Evolutionary conservation across 2,329 filamentous ascomycete species (phyloP), one percentile per base, ranked within the genome.

Genomic region (Curvularia eragrostidis): DNA sequence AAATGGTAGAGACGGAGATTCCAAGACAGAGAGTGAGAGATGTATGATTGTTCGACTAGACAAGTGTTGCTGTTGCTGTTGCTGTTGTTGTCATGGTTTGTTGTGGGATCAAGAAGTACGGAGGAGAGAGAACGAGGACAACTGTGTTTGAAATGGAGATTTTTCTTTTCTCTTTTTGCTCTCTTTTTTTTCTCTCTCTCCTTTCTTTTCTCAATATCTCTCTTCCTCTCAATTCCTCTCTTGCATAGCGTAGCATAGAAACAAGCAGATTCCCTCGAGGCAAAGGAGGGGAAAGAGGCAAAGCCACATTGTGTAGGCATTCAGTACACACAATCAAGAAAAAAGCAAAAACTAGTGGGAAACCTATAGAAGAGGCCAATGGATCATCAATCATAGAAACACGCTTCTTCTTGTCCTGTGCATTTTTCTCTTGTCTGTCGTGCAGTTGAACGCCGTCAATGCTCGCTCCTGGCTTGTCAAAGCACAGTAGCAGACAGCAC

Each of bases 1-100:
- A 97, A 79, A 91, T 94, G 87, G 89, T 92, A n/a, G 91, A 95
- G 78, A 86, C 88, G 59, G 89, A 85, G 64, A 76, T 78, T 56
- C 72, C 72, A 5, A 54, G 52, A 9, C 49, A 65, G 49, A 60
- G 44, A 18, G 62, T 68, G 1, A 60, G 71, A 49, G 68, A 72
- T 54, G 56, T 73, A 3, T 67, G 50, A 39, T 32, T 32, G 6
- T 28, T n/a, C n/a, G n/a, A n/a, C n/a, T n/a, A n/a, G n/a, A n/a
- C n/a, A n/a, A n/a, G n/a, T n/a, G n/a, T n/a, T 34, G 32, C 10
- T n/a, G 34, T n/a, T 34, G 32, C 15, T 41, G 38, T 39, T 39
- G 7, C 44, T 38, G 13, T 23, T 30, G 15, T 10, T n/a, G 39
- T 12, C 5, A 12, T 36, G 13, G 3, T 30, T 8, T 9, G 28